Conservation (phyloP, 2,329 filamentous ascomycete species). For the Grosmannia huntii region DNA sequence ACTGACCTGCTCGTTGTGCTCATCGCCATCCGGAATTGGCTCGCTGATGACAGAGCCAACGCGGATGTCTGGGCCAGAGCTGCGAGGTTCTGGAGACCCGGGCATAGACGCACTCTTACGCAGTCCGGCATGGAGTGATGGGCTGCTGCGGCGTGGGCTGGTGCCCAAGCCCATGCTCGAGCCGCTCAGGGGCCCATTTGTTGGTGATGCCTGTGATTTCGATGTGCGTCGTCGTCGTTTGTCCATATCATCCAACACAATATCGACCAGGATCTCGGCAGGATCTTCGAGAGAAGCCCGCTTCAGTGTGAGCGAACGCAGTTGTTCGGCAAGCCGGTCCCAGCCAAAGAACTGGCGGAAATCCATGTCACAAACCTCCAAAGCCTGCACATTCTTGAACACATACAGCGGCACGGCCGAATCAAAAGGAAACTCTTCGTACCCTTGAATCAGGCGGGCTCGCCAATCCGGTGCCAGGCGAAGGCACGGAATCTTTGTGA, state of each 20-base stretch:
- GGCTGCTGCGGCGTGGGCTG: conserved; percentile 52
- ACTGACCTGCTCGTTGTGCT: conserved; percentile 23
- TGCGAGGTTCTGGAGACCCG: conserved; percentile 42
- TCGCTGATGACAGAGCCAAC: conserved; percentile 49
- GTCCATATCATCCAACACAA: conserved; percentile 94
- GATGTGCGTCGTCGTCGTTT: conserved; percentile 78
- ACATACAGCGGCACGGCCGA: conserved; percentile 91
- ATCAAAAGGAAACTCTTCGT: conserved; percentile 96
- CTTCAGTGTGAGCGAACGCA: conserved; percentile 80
- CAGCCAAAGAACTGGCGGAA: conserved; percentile 96
- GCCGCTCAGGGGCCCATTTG: conserved; percentile 40
- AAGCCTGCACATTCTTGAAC: conserved; percentile 90
- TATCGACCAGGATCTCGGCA: conserved; percentile 77
- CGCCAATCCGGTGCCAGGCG: conserved; percentile 86
- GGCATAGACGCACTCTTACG: conserved; percentile 57
- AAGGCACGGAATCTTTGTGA: conserved; percentile 93
- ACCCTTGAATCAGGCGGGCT: conserved; percentile 78
- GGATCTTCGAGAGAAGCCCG: conserved; percentile 81
- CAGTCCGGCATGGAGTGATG: conserved; percentile 51
- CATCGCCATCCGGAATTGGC: conserved; percentile 23
- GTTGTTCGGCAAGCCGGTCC: conserved; percentile 84
- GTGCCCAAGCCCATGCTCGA: conserved; percentile 15
- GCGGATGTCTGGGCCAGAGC: conserved; percentile 35
- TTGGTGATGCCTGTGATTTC: conserved; percentile 71
- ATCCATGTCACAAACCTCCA: conserved; percentile 92